These are phyloP conservation scores for Xylariaceae sp. DNA, from an alignment of 2,329 filamentous ascomycete genomes.

Conservation along the genomic window DNA sequence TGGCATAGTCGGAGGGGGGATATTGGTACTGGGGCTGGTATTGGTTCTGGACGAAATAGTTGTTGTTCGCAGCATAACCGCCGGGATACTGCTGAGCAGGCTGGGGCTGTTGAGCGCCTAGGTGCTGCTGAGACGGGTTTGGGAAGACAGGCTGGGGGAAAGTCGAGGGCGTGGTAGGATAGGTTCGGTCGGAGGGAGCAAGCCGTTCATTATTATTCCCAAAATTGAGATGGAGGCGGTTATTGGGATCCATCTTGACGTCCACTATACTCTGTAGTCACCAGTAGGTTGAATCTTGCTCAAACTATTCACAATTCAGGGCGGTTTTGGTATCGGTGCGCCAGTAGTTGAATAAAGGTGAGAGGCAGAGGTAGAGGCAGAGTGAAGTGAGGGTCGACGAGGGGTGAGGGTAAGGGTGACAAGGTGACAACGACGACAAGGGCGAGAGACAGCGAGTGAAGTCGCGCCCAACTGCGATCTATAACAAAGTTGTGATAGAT, in stretches of 20 bases:
- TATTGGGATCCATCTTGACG: constrained; percentile 55
- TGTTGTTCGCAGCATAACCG: constrained; percentile 50
- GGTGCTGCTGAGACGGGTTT: constrained; percentile 47
- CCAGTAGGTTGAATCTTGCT: not conserved
- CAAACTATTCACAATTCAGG: not conserved
- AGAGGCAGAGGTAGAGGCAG: too few relatives aligned
- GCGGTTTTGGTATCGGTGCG: not conserved
- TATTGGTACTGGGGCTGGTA: constrained; percentile 49
- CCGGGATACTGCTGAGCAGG: constrained; percentile 47
- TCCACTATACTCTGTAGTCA: not conserved
- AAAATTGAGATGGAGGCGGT: constrained; percentile 68
- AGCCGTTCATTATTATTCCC: constrained; percentile 68
- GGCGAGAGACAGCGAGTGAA: not conserved
- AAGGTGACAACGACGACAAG: too few relatives aligned
- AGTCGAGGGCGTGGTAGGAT: constrained; percentile 89
- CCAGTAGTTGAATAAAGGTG: too few relatives aligned
- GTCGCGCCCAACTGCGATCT: not conserved
- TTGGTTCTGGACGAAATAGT: constrained; percentile 66
- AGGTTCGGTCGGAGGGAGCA: constrained; percentile 66
- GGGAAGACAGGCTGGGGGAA: constrained; percentile 87
- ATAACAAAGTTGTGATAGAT: not conserved
- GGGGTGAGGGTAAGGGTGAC: not conserved
- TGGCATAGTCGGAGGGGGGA: constrained; percentile 33
- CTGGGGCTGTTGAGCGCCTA: constrained; percentile 48
- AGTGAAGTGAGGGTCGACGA: too few relatives aligned